Base-by-base conservation (phyloP, 2,329 filamentous ascomycete genomes). In the Zelopaecilomyces penicillatus region DNA sequence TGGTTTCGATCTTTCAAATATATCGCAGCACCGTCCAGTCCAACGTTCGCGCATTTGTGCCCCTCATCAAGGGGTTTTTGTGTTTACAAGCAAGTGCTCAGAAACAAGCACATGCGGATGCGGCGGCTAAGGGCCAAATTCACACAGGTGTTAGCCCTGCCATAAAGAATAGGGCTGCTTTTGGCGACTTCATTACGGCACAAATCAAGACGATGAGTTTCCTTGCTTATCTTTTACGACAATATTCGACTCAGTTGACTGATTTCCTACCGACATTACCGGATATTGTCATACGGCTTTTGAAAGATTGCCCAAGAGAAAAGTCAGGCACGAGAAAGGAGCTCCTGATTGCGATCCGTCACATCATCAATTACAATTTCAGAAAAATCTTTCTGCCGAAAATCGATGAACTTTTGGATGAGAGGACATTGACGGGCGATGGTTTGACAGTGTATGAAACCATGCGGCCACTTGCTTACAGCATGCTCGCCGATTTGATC, bases 171-270 rank as follows among this genome's bases (percentile, higher is more conserved):
- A 77, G 90, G 46, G 85, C 85, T 9, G 91, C 90, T 1, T 99
- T 97, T 68, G 93, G 91, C 32, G 94, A 98, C 57, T 95, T 97
- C 54, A 94, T 98, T 52, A 97, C 89, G 0, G 89, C 91, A 1
- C 94, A 99, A 63, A 93, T 98, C 11, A 97, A 99, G 71, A 97
- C 91, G 0, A 97, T 98, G 91, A 97, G 90, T 57, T 98, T 98
- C 57, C 65, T 98, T 53, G 94, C 94, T 1, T 98, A 97, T 59
- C 70, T 98, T 1, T 75, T 98, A 9, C 75, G 93, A 37, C 85
- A 94, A 39, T 95, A 96, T 63, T 82, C 89, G 3, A 83, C 85
- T 46, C 86, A 95, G 52, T 70, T 98, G 7, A 80, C 81, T 8
- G 93, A 98, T 55, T 97, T 98, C 56, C 69, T 98, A 29, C 84